Conservation (phyloP, 345 rosid species). For the Raphanus raphanistrum region DNA sequence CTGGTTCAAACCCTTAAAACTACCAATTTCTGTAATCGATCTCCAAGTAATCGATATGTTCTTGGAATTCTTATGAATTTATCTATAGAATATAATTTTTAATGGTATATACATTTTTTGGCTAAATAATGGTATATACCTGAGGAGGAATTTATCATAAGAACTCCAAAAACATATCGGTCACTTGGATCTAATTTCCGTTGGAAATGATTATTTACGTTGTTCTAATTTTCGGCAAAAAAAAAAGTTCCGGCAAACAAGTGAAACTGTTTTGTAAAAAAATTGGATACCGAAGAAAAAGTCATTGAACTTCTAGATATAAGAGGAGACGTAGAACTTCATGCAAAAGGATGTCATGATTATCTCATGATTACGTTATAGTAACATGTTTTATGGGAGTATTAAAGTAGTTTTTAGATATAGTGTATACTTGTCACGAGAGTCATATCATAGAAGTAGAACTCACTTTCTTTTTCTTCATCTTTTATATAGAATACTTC, state of each 20-base stretch:
- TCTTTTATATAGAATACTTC: slow-evolving; percentile 26
- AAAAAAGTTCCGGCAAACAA: no score
- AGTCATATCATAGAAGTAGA: slow-evolving; percentile 25
- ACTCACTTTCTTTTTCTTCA: slow-evolving; percentile 1
- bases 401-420: not conserved
- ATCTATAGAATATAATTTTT: not conserved
- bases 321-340: slow-evolving; percentile 24
- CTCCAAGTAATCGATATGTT: slow-evolving; percentile 3
- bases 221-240: no score
- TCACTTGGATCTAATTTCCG: no score
- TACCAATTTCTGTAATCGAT: slow-evolving; percentile 2
- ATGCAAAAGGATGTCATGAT: slow-evolving; percentile 35
- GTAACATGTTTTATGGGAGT: not conserved
- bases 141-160: slow-evolving; percentile 7
- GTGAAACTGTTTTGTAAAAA: no score
- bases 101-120: not conserved
- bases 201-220: no score
- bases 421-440: slow-evolving; percentile 16
- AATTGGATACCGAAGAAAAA: not conserved
- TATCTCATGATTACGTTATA: slow-evolving; percentile 43
- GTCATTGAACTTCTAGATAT: slow-evolving; percentile 13
- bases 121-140: not conserved
- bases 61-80: not conserved
- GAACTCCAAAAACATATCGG: no score
- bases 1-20: not conserved